These are phyloP conservation scores for Panaeolus papilionaceus DNA, from an alignment of 768 basidiomycete species.

Conservation along the genomic window DNA sequence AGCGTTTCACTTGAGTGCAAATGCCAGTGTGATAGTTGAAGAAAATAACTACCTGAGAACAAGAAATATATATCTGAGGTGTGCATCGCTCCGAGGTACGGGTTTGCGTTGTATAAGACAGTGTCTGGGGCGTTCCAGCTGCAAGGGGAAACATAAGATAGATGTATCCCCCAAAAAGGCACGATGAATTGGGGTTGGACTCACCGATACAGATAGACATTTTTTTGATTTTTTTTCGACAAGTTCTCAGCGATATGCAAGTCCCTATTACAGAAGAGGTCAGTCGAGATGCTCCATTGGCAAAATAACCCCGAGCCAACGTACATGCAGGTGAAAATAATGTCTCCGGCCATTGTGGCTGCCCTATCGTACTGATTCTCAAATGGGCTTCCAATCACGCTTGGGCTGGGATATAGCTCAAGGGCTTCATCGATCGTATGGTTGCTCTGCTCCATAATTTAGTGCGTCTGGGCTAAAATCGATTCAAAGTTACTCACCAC, in stretches of 20 bases:
- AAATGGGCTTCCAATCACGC: slow-evolving; percentile 40
- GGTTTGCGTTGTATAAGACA: slow-evolving; percentile 40
- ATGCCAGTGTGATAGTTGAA: not conserved
- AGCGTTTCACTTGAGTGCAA: not conserved
- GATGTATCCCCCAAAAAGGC: not conserved
- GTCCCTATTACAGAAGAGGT: slow-evolving; percentile 38
- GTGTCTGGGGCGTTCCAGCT: slow-evolving; percentile 53
- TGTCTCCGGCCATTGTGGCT: slow-evolving; percentile 47
- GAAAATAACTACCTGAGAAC: slow-evolving; percentile 43
- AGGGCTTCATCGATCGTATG: slow-evolving; percentile 41
- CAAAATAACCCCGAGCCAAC: slow-evolving; percentile 16
- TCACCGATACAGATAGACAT: slow-evolving; percentile 43
- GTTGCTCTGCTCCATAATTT: slow-evolving; percentile 34
- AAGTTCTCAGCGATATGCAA: slow-evolving; percentile 43
- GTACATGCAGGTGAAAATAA: slow-evolving; percentile 51
- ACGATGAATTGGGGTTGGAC: not conserved
- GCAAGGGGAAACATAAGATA: not conserved
- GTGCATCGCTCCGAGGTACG: slow-evolving; percentile 47
- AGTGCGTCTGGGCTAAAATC: too few relatives aligned
- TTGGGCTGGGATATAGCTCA: slow-evolving; percentile 44
- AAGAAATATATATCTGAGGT: slow-evolving; percentile 51
- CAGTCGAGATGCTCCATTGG: not conserved
- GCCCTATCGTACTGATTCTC: slow-evolving; percentile 47
- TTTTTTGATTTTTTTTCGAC: slow-evolving; percentile 34
- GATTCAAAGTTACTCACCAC: slow-evolving; percentile 33